These are phyloP conservation scores for Endoconidiophora polonica DNA, from an alignment of 2,329 filamentous ascomycete species.

Conservation along the genomic window DNA sequence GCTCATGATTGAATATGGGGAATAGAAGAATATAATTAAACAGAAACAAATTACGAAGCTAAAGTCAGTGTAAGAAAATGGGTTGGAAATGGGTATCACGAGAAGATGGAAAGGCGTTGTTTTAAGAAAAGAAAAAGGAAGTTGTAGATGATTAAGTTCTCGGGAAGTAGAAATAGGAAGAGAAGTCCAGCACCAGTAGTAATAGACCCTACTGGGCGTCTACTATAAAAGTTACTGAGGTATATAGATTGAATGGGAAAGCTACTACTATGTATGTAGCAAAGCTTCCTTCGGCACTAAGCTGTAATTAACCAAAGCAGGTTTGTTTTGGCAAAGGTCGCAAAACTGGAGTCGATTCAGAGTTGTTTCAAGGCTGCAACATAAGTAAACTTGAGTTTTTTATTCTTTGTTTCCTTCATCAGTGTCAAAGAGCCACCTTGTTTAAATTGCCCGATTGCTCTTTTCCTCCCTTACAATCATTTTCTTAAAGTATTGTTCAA, in stretches of 20 bases:
- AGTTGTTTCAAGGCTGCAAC: not conserved
- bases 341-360: too few relatives aligned
- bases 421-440: too few relatives aligned
- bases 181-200: not conserved
- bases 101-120: not conserved
- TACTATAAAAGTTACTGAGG: too few relatives aligned
- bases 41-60: not conserved
- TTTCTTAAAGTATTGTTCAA: too few relatives aligned
- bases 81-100: not conserved
- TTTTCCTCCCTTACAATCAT: too few relatives aligned
- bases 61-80: not conserved
- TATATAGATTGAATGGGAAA: too few relatives aligned
- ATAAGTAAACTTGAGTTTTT: not conserved
- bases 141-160: not conserved
- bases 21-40: not conserved
- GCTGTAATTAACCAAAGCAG: not conserved
- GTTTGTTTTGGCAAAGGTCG: not conserved
- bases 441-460: too few relatives aligned
- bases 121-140: too few relatives aligned
- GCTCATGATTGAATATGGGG: conserved; percentile 3
- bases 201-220: too few relatives aligned
- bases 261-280: too few relatives aligned
- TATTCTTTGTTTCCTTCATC: too few relatives aligned
- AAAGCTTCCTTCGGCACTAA: not conserved
- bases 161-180: not conserved